These are phyloP conservation scores for Coprinellus micaceus DNA, from an alignment of 768 basidiomycete species.

Conservation along the genomic window DNA sequence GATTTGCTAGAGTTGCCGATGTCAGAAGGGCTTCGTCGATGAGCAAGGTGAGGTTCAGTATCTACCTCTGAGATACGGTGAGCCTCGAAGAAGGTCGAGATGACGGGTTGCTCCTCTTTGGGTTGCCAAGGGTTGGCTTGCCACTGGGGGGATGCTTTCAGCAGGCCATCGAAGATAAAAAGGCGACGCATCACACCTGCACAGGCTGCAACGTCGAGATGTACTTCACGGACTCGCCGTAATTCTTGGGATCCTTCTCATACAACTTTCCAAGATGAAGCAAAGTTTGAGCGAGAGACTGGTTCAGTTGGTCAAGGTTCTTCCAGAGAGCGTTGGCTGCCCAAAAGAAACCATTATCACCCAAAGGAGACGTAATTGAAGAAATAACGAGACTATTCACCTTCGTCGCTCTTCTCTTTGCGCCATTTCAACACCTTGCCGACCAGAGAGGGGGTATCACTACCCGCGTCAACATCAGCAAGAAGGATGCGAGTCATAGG, in stretches of 20 bases:
- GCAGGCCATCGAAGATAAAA: not conserved
- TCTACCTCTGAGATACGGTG: slow-evolving; percentile 57
- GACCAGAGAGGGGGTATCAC: slow-evolving; percentile 92
- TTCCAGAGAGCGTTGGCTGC: slow-evolving; percentile 66
- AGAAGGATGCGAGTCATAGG: slow-evolving; percentile 80
- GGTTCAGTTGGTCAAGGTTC: slow-evolving; percentile 58
- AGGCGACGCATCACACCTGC: slow-evolving; percentile 36
- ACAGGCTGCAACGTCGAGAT: slow-evolving; percentile 56
- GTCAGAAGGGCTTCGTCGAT: not conserved
- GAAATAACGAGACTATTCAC: too few relatives aligned
- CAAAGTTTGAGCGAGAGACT: slow-evolving; percentile 52
- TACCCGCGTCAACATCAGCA: slow-evolving; percentile 95
- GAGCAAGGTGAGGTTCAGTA: not conserved
- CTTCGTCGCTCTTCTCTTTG: slow-evolving; percentile 54
- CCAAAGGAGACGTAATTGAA: not conserved
- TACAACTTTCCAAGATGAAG: slow-evolving; percentile 47
- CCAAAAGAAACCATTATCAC: not conserved
- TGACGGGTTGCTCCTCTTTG: slow-evolving; percentile 38
- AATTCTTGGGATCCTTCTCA: slow-evolving; percentile 43
- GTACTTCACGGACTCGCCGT: slow-evolving; percentile 57
- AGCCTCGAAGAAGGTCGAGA: slow-evolving; percentile 55
- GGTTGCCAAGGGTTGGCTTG: slow-evolving; percentile 52
- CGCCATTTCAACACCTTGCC: slow-evolving; percentile 91
- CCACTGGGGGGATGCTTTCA: slow-evolving; percentile 41
- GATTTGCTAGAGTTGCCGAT: slow-evolving; percentile 50